phyloP scores from a whole-genome alignment of 345 rosid genomes.

The Syzygium jambos region DNA sequence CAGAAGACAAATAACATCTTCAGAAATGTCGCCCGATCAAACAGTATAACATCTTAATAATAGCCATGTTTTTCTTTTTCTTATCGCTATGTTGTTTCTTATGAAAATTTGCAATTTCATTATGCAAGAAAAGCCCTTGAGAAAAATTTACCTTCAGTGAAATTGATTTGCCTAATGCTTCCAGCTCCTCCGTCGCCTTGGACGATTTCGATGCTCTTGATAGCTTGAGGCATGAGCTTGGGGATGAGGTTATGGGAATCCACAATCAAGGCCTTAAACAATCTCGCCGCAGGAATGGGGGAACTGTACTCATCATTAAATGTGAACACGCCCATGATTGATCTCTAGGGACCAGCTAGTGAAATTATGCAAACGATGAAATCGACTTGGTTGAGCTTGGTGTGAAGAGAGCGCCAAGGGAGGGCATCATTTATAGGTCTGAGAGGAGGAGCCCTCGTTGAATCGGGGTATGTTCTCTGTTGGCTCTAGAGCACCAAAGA shows the following conservation, averaged over 20 bases:
- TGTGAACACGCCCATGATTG: constrained; percentile 16
- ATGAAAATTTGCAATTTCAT: not conserved
- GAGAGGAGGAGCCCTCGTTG: not conserved
- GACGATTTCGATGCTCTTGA: constrained; percentile 14
- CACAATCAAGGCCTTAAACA: constrained; percentile 24
- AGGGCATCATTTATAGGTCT: not conserved
- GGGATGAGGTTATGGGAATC: constrained; percentile 18
- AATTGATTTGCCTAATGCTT: constrained; percentile 17
- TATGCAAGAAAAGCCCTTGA: not conserved
- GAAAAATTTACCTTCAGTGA: constrained; percentile 9
- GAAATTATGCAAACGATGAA: not conserved
- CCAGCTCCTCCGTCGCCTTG: constrained; percentile 38
- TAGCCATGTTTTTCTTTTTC: not conserved
- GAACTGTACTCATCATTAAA: constrained; percentile 8
- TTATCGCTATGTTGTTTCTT: not conserved
- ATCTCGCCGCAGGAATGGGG: constrained; percentile 13
- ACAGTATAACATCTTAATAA: not conserved
- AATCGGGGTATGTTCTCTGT: not conserved
- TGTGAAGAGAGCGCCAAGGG: not conserved
- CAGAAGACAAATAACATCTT: not conserved
- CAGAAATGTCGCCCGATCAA: not conserved
- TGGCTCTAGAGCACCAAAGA: not conserved
- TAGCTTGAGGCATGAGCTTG: constrained; percentile 20
- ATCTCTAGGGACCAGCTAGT: not conserved
- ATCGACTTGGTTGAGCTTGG: not conserved